These are phyloP conservation scores for Skeletonema menzelii DNA, from an alignment of 108 stramenopile species.

Conservation along the genomic window DNA sequence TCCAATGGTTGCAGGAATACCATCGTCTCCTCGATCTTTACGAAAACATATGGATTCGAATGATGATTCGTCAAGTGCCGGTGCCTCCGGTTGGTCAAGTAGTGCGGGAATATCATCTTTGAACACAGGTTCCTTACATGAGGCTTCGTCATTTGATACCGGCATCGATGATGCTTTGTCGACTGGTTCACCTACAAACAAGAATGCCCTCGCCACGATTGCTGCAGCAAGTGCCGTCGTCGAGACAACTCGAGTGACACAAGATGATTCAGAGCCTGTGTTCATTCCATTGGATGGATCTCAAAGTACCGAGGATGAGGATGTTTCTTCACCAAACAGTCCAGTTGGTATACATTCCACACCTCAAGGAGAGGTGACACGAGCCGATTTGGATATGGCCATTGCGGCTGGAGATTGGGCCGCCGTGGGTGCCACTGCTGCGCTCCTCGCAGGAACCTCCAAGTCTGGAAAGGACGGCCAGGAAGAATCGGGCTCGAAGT, in stretches of 20 bases:
- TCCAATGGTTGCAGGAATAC: conserved; percentile 13
- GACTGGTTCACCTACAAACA: conserved; percentile 3
- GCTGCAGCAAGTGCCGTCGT: conserved; percentile 14
- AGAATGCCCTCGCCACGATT: conserved; percentile 18
- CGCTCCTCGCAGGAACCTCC: conserved; percentile 52
- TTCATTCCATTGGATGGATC: not conserved
- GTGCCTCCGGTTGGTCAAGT: conserved; percentile 41
- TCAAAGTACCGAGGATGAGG: conserved; percentile 1
- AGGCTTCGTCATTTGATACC: conserved; percentile 10
- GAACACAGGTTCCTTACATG: conserved; percentile 11
- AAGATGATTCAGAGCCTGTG: conserved; percentile 2
- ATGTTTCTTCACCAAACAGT: not conserved
- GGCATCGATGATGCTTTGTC: conserved; percentile 16
- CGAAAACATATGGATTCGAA: not conserved
- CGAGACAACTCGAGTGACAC: not conserved
- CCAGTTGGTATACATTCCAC: conserved; percentile 3
- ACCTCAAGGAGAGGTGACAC: conserved; percentile 28
- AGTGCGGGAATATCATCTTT: conserved; percentile 30
- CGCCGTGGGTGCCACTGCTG: conserved; percentile 85
- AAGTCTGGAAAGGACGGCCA: not conserved
- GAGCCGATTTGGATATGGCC: conserved; percentile 67
- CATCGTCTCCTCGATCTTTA: conserved; percentile 9
- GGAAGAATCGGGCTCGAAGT: not conserved
- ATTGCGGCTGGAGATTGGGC: conserved; percentile 90
- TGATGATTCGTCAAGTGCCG: conserved; percentile 32